Conservation (phyloP, 164 flowering plant genomes). For the Protea cynaroides region DNA sequence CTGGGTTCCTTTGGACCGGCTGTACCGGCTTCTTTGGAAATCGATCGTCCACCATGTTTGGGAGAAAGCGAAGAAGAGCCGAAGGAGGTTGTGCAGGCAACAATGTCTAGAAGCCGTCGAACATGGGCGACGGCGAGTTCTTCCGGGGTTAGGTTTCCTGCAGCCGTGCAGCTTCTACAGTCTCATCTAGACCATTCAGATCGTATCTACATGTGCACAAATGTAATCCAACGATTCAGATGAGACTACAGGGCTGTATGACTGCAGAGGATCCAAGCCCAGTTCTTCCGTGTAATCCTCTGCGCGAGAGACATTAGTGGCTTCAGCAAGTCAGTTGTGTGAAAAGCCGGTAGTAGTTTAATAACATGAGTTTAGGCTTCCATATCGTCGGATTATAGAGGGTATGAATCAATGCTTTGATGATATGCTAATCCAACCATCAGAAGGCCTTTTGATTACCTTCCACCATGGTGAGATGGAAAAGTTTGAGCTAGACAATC, state of each 20-base stretch:
- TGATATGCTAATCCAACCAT: neutral
- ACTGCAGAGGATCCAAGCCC: too few species aligned
- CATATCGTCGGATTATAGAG: neutral
- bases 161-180: too few species aligned
- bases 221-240: too few species aligned
- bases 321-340: neutral
- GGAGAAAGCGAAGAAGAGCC: constrained; percentile 40
- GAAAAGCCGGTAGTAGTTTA: neutral
- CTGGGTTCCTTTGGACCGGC: constrained; percentile 21
- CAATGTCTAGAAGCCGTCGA: constrained; percentile 84
- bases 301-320: constrained; percentile 13
- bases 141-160: too few species aligned
- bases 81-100: constrained; percentile 76
- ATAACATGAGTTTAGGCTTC: neutral
- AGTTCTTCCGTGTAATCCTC: constrained; percentile 77
- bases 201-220: too few species aligned
- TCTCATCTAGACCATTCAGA: too few species aligned
- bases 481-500: constrained; percentile 64
- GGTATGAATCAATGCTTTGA: neutral
- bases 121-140: constrained; percentile 56
- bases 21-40: constrained; percentile 25
- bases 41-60: constrained; percentile 26
- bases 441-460: constrained; percentile 32
- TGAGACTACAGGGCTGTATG: too few species aligned
- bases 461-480: constrained; percentile 54